A percentile compares a stretch with the other conserved stretches of the same genome.
Evolutionary conservation across 78 protist genomes (phyloP).

Genomic region (Anaeramoeba ignava): DNA sequence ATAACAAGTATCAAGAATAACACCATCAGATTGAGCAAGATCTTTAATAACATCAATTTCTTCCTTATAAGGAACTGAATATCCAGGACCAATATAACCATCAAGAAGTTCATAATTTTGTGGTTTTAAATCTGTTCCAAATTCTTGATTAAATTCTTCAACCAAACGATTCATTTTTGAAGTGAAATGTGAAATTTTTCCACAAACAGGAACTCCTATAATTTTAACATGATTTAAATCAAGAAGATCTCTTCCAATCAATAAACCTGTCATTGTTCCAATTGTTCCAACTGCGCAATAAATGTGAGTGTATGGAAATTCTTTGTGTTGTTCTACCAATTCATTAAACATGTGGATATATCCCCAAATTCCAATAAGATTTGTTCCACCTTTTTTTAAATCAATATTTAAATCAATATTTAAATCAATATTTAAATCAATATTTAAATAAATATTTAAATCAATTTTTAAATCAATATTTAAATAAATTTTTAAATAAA

Average conservation of each 20-base stretch:
- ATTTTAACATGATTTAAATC: not conserved
- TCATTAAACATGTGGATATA: conserved; percentile 7
- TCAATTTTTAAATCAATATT: too few species aligned
- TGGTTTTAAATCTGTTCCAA: not conserved
- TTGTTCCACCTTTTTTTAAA: conserved; percentile 21
- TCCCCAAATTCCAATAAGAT: conserved; percentile 22
- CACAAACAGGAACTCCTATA: conserved; percentile 6
- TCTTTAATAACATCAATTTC: not conserved
- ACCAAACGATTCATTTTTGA: not conserved
- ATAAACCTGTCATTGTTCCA: conserved; percentile 19
- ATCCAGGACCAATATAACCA: conserved; percentile 8
- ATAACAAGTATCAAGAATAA: conserved; percentile 12
- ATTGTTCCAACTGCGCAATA: conserved; percentile 2
- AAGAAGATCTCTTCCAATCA: not conserved
- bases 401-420: too few species aligned
- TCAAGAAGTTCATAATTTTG: not conserved
- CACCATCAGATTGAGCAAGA: not conserved
- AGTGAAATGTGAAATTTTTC: not conserved
- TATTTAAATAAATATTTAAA: too few species aligned
- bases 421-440: too few species aligned
- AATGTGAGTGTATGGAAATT: not conserved
- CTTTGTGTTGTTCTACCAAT: not conserved
- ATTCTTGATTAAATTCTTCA: not conserved
- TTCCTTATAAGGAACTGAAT: not conserved
- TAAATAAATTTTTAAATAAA: too few species aligned